phyloP scores from a whole-genome alignment of 1,139 yeast genomes.

The Pichia sp. region DNA sequence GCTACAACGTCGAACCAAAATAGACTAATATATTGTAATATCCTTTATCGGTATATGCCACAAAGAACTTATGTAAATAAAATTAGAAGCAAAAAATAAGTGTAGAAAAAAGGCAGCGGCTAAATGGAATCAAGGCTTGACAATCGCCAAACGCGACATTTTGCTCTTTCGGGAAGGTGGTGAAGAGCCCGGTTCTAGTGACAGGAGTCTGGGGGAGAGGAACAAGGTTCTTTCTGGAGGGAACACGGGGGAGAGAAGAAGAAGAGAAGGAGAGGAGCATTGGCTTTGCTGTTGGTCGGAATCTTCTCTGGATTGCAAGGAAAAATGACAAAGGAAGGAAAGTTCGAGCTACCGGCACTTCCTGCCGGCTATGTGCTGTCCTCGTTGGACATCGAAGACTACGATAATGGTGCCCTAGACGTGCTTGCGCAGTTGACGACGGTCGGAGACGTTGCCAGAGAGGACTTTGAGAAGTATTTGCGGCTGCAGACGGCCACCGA shows the following conservation, averaged over 20 bases:
- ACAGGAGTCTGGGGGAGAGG: background rate
- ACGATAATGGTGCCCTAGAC: conserved; percentile 43
- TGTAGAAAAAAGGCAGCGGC: too few species aligned
- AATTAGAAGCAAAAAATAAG: background rate
- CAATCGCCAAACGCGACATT: conserved; percentile 3
- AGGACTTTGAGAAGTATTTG: conserved; percentile 35
- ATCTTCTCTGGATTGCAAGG: too few species aligned
- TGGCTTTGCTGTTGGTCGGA: background rate
- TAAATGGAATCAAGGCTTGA: too few species aligned
- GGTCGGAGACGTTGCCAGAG: conserved; percentile 48
- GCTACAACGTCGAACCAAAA: conserved; percentile 71
- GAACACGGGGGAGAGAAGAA: background rate
- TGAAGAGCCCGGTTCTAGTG: background rate
- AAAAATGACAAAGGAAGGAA: conserved; percentile 2
- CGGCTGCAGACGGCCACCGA: conserved; percentile 33
- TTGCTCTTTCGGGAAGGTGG: conserved; percentile 6
- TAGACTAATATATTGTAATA: conserved; percentile 20
- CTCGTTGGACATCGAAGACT: conserved; percentile 5
- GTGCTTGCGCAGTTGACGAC: conserved; percentile 56
- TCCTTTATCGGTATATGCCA: background rate
- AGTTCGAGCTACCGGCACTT: conserved; percentile 30
- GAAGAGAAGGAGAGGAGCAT: too few species aligned
- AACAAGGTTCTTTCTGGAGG: background rate
- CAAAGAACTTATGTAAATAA: background rate
- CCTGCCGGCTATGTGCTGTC: conserved; percentile 45